phyloP scores from a whole-genome alignment of 129 eudicot genomes.

The Smallanthus sonchifolius region DNA sequence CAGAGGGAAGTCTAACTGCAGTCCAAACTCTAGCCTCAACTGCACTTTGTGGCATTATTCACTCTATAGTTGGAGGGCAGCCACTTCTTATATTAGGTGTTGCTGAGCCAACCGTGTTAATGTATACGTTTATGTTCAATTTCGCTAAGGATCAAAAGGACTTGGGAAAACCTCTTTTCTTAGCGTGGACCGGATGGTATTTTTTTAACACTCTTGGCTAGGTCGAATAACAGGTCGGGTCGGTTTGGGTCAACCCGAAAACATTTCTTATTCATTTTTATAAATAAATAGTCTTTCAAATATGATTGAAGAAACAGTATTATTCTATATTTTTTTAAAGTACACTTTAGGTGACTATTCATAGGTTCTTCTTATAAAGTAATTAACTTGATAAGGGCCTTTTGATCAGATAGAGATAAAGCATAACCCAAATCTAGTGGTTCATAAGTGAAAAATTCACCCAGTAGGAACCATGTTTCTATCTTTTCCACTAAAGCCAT shows the following conservation, averaged over 20 bases:
- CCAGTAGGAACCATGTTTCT: too few species aligned
- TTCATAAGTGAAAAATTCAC: neutral
- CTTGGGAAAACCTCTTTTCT: slow-evolving; percentile 72
- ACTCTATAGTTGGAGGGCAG: slow-evolving; percentile 95
- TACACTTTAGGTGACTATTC: neutral
- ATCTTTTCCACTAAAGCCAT: too few species aligned
- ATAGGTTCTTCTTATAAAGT: neutral
- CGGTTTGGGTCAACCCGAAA: neutral
- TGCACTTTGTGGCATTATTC: slow-evolving; percentile 83
- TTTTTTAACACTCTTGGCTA: slow-evolving; percentile 5
- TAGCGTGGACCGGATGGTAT: slow-evolving; percentile 98
- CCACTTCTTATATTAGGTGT: slow-evolving; percentile 93
- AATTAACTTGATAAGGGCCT: neutral
- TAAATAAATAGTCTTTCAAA: neutral
- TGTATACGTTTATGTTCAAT: slow-evolving; percentile 95
- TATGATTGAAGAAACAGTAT: neutral
- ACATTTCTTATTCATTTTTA: neutral
- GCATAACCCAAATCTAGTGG: neutral
- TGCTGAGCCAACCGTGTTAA: slow-evolving; percentile 97
- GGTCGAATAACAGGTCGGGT: neutral
- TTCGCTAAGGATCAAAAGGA: slow-evolving; percentile 88
- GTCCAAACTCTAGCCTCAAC: slow-evolving; percentile 97
- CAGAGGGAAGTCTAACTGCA: slow-evolving; percentile 90
- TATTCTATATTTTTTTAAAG: neutral
- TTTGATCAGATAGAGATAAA: neutral